Base-by-base conservation (phyloP, 73 alveolate genomes). In the Paramecium caudatum region DNA sequence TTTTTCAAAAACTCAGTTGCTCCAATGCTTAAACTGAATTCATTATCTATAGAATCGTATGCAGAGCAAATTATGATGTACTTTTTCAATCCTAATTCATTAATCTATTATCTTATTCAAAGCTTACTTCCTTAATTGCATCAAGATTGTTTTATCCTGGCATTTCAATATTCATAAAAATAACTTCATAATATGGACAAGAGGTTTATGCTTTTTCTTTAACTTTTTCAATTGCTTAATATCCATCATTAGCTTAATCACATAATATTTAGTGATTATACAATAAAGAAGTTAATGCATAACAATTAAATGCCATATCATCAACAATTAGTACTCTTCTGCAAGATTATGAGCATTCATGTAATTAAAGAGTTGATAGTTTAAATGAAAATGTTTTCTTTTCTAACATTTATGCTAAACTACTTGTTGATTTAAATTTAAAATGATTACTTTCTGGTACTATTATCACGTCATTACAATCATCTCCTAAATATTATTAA, bases 171-270 rank as follows among this genome's bases (percentile, higher is more conserved):
- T 74, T 68, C 65, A 74, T 37, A 37, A 74, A 45, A 16, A 74
- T 74, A n/a, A 43, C 46, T 39, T 74, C 62, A 74, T 74, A 74
- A 5, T 19, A 43, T 19, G 30, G 37, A 68, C 50, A 68, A 10
- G 7, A 1, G 8, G 84, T 34, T 17, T 68, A 32, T 49, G n/a
- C 19, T 37, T 74, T 74, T 13, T 74, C 65, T 23, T 41, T 43
- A 9, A 74, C 65, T 74, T 45, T 74, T 23, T 74, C 16, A n/a
- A 37, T 1, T 2, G 88, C 88, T 13, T 74, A 30, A 16, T 15
- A 15, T 1, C 88, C 88, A 74, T 74, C 65, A 43, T 27, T 39
- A 10, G 88, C 88, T 37, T 45, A 43, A 74, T 74, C 88, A 17
- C 69, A 45, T 12, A 41, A 19, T 21, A 41, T 37, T 41, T 74